These are phyloP conservation scores for sweet orange (Citrus sinensis) DNA, from an alignment of 345 rosid species.

Conservation along the genomic window DVS_A1.0 CM039162.1:2426501-2427000, in stretches of 20 bases:
- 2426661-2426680: neutral
- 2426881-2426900: slow-evolving; percentile 48
- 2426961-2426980: slow-evolving; percentile 72
- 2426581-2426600: slow-evolving; percentile 80
- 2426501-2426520: slow-evolving; percentile 50
- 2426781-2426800: neutral
- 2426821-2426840: neutral
- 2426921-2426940: slow-evolving; percentile 33
- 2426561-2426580: slow-evolving; percentile 62
- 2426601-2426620: slow-evolving; percentile 47
- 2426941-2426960: slow-evolving; percentile 42
- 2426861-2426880: neutral
- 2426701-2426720: slow-evolving; percentile 63
- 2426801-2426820: neutral
- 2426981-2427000: slow-evolving; percentile 41
- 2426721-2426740: slow-evolving; percentile 57
- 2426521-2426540: slow-evolving; percentile 31
- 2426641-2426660: neutral
- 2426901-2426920: slow-evolving; percentile 40
- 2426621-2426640: neutral
- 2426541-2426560: slow-evolving; percentile 61
- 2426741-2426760: slow-evolving; percentile 48
- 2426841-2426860: neutral
- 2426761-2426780: slow-evolving; percentile 58
- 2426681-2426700: slow-evolving; percentile 76